Evolutionary conservation across 2,329 filamentous ascomycete species (phyloP).

Genomic region (Polychaeton citri): DNA sequence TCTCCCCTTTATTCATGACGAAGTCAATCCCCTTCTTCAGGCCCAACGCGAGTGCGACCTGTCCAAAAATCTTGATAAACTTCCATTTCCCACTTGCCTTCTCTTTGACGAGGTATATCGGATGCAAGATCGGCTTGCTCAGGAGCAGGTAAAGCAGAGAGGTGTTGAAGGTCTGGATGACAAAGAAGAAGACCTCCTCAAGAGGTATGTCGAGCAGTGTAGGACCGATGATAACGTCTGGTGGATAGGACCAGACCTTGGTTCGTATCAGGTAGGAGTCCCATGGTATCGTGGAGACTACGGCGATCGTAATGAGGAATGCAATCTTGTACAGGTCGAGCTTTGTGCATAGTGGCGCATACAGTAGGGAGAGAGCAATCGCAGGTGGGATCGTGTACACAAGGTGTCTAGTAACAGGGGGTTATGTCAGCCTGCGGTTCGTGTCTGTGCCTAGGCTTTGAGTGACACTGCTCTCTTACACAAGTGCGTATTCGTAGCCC

Average conservation of each 20-base stretch:
- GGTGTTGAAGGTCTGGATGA: constrained; percentile 64
- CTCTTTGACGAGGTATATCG: constrained; percentile 36
- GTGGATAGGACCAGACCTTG: constrained; percentile 58
- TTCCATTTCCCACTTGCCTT: constrained; percentile 4
- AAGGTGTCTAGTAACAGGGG: constrained; percentile 37
- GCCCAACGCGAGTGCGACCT: constrained; percentile 32
- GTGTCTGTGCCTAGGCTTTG: no score
- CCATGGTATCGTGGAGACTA: constrained; percentile 59
- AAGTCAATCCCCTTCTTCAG: constrained; percentile 34
- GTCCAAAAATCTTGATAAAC: constrained; percentile 11
- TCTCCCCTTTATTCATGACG: constrained; percentile 33
- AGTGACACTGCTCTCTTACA: no score
- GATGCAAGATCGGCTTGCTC: constrained; percentile 49
- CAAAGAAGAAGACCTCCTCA: constrained; percentile 66
- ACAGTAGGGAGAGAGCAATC: constrained; percentile 43
- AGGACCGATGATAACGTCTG: constrained; percentile 48
- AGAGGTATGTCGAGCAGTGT: constrained; percentile 51
- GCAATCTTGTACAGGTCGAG: constrained; percentile 50
- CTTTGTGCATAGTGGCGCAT: constrained; percentile 47
- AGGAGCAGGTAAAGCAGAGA: constrained; percentile 53
- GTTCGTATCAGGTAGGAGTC: constrained; percentile 60
- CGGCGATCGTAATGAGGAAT: constrained; percentile 49
- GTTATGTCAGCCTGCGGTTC: constrained; percentile 1
- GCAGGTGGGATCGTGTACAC: constrained; percentile 56
- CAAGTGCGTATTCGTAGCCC: constrained; percentile 49